These are phyloP conservation scores for Lactifluus echinatus DNA, from an alignment of 768 basidiomycete genomes.

Conservation along the genomic window DNA sequence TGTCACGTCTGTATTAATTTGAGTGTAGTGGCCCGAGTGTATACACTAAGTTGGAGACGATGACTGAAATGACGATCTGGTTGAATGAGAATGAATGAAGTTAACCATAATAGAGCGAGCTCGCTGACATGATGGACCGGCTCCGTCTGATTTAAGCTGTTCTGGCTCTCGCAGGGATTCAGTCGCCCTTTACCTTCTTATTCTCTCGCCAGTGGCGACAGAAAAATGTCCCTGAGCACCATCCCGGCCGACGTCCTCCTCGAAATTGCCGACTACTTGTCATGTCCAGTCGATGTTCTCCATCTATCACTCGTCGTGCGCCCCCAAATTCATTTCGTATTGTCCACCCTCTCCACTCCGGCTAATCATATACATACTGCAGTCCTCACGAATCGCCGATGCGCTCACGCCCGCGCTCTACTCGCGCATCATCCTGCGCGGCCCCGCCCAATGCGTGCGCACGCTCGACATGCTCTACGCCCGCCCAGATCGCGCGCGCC, in stretches of 20 bases:
- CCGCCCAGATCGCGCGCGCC: constrained; percentile 52
- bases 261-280: constrained; percentile 50
- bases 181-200: background rate
- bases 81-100: background rate
- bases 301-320: constrained; percentile 54
- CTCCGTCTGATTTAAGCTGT: no score
- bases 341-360: no score
- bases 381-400: constrained; percentile 50
- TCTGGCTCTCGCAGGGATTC: no score
- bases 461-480: constrained; percentile 58
- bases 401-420: constrained; percentile 54
- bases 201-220: background rate
- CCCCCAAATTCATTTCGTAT: constrained; percentile 12
- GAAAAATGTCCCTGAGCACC: constrained; percentile 2
- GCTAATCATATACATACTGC: background rate
- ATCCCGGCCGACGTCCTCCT: constrained; percentile 57
- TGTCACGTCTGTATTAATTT: background rate
- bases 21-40: background rate
- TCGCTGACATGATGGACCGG: no score
- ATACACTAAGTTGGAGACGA: background rate
- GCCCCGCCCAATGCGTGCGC: constrained; percentile 47
- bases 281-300: constrained; percentile 45
- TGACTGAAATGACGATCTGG: no score
- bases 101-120: no score
- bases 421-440: constrained; percentile 43